phyloP scores from a whole-genome alignment of 192 early-diverging fungal species.

The Oehlia diaphana region DNA sequence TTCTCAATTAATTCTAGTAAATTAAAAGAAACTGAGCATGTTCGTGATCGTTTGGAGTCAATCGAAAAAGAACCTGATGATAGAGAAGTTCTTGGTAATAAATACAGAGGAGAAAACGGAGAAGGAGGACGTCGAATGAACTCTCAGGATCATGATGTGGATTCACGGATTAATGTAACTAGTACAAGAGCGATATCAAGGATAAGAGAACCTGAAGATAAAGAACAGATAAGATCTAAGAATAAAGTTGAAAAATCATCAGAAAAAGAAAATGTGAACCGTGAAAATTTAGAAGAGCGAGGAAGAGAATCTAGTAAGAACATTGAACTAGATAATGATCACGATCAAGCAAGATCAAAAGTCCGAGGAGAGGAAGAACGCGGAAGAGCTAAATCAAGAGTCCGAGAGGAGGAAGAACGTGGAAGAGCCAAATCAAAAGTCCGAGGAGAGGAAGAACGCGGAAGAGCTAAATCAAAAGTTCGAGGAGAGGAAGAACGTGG shows the following conservation, averaged over 20 bases:
- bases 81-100: neutral
- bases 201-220: neutral
- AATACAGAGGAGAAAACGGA: too few species aligned
- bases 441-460: too few species aligned
- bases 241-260: neutral
- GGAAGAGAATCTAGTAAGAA: neutral
- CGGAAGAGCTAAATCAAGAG: too few species aligned
- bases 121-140: neutral
- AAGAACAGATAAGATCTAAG: neutral
- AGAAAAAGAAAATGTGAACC: too few species aligned
- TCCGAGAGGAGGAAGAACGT: too few species aligned
- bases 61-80: neutral
- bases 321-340: too few species aligned
- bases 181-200: neutral
- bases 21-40: neutral
- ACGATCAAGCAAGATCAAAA: neutral
- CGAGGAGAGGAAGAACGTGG: too few species aligned
- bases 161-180: too few species aligned
- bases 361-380: too few species aligned
- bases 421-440: too few species aligned
- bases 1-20: neutral
- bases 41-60: neutral
- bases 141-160: neutral
- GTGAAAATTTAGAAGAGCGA: too few species aligned
- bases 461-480: too few species aligned